Percentiles rank a stretch among this genome's conserved stretches.
Evolutionary conservation across 176 grass and related monocot species (phyloP).

Genomic region (bread wheat (Triticum aestivum)): IWGSC_CS_RefSeq_v2.1 NC_057814.1:18027909-18028408

Average conservation of each 20-base stretch:
- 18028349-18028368: no score
- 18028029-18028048: not conserved
- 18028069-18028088: not conserved
- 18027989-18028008: not conserved
- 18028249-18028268: not conserved
- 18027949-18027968: constrained; percentile 9
- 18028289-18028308: no score
- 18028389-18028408: no score
- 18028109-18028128: not conserved
- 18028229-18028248: no score
- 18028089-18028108: not conserved
- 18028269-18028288: not conserved
- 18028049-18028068: not conserved
- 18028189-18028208: not conserved
- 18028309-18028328: no score
- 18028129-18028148: not conserved
- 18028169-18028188: not conserved
- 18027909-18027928: not conserved
- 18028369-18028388: no score
- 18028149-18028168: not conserved
- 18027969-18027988: not conserved
- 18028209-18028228: not conserved
- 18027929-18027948: not conserved
- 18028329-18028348: no score
- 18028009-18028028: not conserved